Base-by-base conservation (phyloP, 2,329 filamentous ascomycete genomes). In the Drechslerella stenobrocha region DNA sequence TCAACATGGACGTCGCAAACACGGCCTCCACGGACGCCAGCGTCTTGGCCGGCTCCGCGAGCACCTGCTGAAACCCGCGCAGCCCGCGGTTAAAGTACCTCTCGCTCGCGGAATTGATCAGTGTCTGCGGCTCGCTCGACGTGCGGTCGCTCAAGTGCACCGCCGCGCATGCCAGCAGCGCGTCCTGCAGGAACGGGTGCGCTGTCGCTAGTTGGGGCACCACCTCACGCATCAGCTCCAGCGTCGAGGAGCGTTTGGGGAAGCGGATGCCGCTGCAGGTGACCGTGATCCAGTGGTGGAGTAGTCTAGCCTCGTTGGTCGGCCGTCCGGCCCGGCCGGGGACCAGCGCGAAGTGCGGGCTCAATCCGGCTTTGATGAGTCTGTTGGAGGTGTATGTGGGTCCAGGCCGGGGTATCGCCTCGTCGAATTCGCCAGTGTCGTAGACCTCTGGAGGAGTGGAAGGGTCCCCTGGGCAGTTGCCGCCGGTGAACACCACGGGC, bases 251-350 rank as follows among this genome's bases (percentile, higher is more conserved):
- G 22, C 45, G 32, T 15, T 56, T 67, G 3, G 55, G 55, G 15
- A 67, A 67, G 9, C 63, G 55, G 6, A 67, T 45, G n/a, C 55
- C 44, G 18, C 48, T 55, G 26, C 63, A 67, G 18, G 63, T 67
- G 6, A 67, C 63, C 3, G 48, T 67, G 32, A 67, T 35, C 63
- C 63, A 67, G 45, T 67, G 63, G 28, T 67, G 63, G 24, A 67
- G 6, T 3, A 67, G 30, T n/a, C 51, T 60, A 7, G 63, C 55
- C 45, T 67, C 63, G 26, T 67, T 67, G 13, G 63, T 67, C 20
- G 63, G 63, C 9, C 63, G 42, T 8, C 63, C 63, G 3, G 63
- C 55, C 18, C 63, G 55, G 20, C 63, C 63, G 0, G 63, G 63
- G 15, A 67, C 55, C 2, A 67, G 55, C n/a, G 63, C 63, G 37